phyloP scores from a whole-genome alignment of 129 eudicot genomes.

The Saposhnikovia divaricata region DNA sequence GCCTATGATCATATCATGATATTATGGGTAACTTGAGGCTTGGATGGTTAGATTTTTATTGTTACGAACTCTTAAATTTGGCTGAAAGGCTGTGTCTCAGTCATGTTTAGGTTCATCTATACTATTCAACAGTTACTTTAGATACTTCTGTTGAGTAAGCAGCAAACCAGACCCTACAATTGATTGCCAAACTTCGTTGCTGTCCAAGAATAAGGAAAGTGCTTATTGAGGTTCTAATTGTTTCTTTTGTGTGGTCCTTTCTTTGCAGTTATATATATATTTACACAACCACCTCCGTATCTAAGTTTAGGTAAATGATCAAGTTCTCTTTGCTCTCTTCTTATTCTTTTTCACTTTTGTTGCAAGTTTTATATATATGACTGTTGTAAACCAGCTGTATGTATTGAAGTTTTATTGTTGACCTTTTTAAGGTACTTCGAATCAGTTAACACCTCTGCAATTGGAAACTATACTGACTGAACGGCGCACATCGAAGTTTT shows the following conservation, averaged over 20 bases:
- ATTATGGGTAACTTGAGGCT: neutral
- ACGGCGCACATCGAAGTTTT: constrained; percentile 70
- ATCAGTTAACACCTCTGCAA: constrained; percentile 79
- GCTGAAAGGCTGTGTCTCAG: neutral
- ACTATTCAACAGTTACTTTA: neutral
- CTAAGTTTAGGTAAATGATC: constrained; percentile 46
- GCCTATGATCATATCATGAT: neutral
- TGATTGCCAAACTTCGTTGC: neutral
- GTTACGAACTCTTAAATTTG: neutral
- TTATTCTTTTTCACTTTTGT: neutral
- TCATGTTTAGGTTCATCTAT: neutral
- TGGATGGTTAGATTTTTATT: neutral
- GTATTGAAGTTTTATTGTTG: neutral
- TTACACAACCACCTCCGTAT: constrained; percentile 80
- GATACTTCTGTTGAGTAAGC: neutral
- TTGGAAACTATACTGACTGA: constrained; percentile 77
- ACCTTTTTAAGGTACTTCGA: constrained; percentile 43
- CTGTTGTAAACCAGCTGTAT: neutral
- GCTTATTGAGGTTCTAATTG: neutral
- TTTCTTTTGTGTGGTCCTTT: constrained; percentile 8
- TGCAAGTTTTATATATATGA: neutral
- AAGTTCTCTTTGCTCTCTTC: neutral
- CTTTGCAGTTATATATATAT: constrained; percentile 58
- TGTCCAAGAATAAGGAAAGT: neutral
- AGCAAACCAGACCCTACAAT: neutral